These are phyloP conservation scores for Boletus pseudo-olivaceus DNA, from an alignment of 768 basidiomycete genomes.

Conservation along the genomic window DNA sequence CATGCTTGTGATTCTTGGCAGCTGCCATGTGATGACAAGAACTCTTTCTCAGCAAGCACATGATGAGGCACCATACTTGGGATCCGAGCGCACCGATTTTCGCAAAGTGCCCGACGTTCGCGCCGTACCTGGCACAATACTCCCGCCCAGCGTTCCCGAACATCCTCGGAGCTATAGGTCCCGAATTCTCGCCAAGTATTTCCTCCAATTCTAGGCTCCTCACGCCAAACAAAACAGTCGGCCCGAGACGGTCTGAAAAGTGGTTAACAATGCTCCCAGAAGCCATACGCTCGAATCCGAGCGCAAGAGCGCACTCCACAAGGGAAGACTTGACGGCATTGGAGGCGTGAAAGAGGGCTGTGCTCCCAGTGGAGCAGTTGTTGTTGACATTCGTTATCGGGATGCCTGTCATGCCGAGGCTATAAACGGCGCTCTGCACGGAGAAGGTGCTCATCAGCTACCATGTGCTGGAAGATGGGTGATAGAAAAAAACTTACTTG, in stretches of 20 bases:
- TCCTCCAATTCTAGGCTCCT: slow-evolving; percentile 46
- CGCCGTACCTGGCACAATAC: slow-evolving; percentile 69
- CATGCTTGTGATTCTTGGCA: slow-evolving; percentile 78
- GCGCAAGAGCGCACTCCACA: slow-evolving; percentile 69
- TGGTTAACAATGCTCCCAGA: slow-evolving; percentile 67
- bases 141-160: slow-evolving; percentile 70
- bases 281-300: slow-evolving; percentile 82
- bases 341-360: slow-evolving; percentile 69
- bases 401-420: slow-evolving; percentile 75
- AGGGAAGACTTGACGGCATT: slow-evolving; percentile 63
- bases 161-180: slow-evolving; percentile 65
- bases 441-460: background rate
- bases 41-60: background rate
- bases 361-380: slow-evolving; percentile 77
- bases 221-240: slow-evolving; percentile 40
- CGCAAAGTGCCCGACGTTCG: slow-evolving; percentile 59
- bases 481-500: slow-evolving; percentile 40
- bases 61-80: background rate
- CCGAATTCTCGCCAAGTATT: slow-evolving; percentile 52
- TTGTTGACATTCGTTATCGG: slow-evolving; percentile 85
- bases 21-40: slow-evolving; percentile 36
- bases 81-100: slow-evolving; percentile 56
- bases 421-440: slow-evolving; percentile 67
- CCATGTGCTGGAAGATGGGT: background rate
- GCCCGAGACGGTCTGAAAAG: slow-evolving; percentile 48